Base-by-base conservation (phyloP, 176 grass and related monocot genomes). In the Cymbopogon citratus region DNA sequence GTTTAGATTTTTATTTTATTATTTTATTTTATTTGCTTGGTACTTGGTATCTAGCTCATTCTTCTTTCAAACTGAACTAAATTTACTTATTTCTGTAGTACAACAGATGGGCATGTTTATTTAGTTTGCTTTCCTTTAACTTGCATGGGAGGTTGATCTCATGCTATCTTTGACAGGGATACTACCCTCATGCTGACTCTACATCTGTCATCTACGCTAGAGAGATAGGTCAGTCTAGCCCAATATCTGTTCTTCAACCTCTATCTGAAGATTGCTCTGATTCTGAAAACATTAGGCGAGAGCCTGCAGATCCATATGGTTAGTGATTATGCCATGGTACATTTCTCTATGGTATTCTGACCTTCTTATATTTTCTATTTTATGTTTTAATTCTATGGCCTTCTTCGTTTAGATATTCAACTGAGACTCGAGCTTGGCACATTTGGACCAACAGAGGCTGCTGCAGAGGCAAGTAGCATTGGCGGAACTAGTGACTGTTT, bases 161-260 rank as follows among this genome's bases (percentile, higher is more conserved):
- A 35, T 81, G 5, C 9, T 46, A 19, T 34, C 43, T 85, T 41
- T 71, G 2, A 69, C 88, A 90, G 88, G 74, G 62, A 26, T 81
- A 75, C 68, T 83, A 62, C 27, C 60, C 79, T 51, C 48, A 67
- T 69, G 74, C 61, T 52, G 73, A 79, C 10, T 86, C 41, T 64
- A 74, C 29, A 11, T 52, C 67, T 51, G 61, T 46, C 19, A 46
- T 64, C 51, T 57, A 91, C 16, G 48, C 25, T 75, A 83, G 83
- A 64, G 89, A 92, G 64, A 21, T 67, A n/a, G 84, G 84, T 36
- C 90, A 94, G 61, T 70, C 77, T 74, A 92, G 92, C 18, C 85
- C 83, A 66, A 78, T 94, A 75, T 97, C 90, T 71, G 83, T 92
- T 60, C 90, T 88, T 57, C 78, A 97, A 71, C 80, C 81, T 85